Evolutionary conservation across 164 flowering plant species (phyloP), one percentile per base, ranked within the genome.

Genomic region (Stephania cephalantha): DNA sequence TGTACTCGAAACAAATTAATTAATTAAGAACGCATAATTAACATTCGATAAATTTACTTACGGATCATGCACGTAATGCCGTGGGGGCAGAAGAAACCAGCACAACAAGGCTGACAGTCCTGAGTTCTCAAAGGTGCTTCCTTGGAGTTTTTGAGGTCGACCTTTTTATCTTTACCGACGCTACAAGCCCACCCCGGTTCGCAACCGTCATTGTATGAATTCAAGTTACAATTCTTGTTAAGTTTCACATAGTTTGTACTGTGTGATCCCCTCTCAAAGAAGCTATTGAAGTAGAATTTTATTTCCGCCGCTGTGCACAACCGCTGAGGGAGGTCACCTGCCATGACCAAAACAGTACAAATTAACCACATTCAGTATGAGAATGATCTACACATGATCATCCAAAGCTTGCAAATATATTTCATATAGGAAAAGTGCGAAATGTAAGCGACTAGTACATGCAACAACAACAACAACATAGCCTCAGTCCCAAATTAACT

Each of bases 161-260:
- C 87, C 68, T 84, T 86, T 63, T 76, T 45, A 11, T 78, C 78
- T 46, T 48, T 7, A 6, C 79, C 85, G 74, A 75, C 81, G 69
- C 82, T 78, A 70, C 99, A 96, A 64, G 95, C 97, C 99, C 99
- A 96, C 70, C 99, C 99, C 22, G 98, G 97, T 83, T 96, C 98
- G 81, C 98, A 96, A 29, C 99, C 99, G 58, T 83, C 6, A 69
- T 83, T 79, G 97, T 97, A 94, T 1, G 89, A 78, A 7, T 91
- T 82, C 74, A 90, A 78, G 80, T 96, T 96, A 71, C 98, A 96
- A 76, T 96, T 96, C 84, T 82, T 88, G 84, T 96, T 96, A 22
- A 89, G 97, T 75, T 77, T 86, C 77, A 96, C 78, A 82, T 85
- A 85, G 71, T 82, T 84, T 72, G 87, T 72, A 69, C 71, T 80